Evolutionary conservation across 2,329 filamentous ascomycete species (phyloP), one percentile per base, ranked within the genome.

Genomic region (Trichoderma koningii): DNA sequence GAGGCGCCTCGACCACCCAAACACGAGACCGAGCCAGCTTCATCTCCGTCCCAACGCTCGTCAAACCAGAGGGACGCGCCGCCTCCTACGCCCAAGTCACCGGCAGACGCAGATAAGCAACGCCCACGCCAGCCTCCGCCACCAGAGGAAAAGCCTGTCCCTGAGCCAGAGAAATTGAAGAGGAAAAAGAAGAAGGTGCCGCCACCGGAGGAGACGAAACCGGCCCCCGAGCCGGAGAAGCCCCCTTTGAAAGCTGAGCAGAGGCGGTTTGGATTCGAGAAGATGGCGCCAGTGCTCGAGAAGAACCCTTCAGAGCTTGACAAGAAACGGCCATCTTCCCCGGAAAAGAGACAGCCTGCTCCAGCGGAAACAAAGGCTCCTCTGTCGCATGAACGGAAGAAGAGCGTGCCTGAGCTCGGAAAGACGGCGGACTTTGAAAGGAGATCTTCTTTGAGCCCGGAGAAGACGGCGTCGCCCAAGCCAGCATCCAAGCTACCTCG

Each of bases 121-220:
- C 68, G 64, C 53, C 66, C 68, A 42, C 70, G 53, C n/a, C 57
- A 71, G 41, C 57, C 68, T 52, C 72, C 73, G 44, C 68, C 67
- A 51, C 55, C 70, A n/a, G 66, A 61, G 28, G 55, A 68, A n/a
- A 66, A 59, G 14, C 51, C 26, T 12, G 45, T 23, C 26, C 68
- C 76, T 15, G 69, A 70, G 63, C 61, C 70, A 44, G 66, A 69
- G 26, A 66, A 66, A 30, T 53, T 73, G 19, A 57, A 64, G 47
- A 64, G 52, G 10, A 64, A 53, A 26, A 62, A 62, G 59, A 62
- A 62, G 59, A 62, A 42, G 21, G 48, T 15, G 1, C 26, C 48
- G 9, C 41, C 50, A 14, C 19, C 50, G 30, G 55, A 64, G 34
- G 65, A 65, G 44, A 61, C 60, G 42, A 19, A 19, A 4, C 42